phyloP scores from a whole-genome alignment of 441 rosid species.

The Syzygium malaccense region DNA sequence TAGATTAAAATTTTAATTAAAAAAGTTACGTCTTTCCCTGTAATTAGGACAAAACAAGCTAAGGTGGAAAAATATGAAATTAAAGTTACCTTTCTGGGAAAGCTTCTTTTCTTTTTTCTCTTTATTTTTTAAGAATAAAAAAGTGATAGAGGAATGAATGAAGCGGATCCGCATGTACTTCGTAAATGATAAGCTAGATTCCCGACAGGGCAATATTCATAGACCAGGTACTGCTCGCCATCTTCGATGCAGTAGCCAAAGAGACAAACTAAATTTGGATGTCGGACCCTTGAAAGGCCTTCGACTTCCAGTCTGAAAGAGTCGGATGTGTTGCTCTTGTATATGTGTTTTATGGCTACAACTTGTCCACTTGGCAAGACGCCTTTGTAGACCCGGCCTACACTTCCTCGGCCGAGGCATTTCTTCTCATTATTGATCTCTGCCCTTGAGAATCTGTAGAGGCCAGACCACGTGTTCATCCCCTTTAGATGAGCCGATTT shows the following conservation, averaged over 20 bases:
- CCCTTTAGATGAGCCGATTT: slow-evolving; percentile 14
- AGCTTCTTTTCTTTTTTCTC: neutral
- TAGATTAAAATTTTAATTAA: no score
- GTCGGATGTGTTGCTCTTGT: slow-evolving; percentile 27
- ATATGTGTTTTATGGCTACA: slow-evolving; percentile 56
- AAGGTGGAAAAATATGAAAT: neutral
- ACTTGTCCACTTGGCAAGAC: slow-evolving; percentile 57
- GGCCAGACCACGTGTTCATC: slow-evolving; percentile 28
- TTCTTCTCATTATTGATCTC: slow-evolving; percentile 30
- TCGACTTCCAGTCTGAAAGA: slow-evolving; percentile 53
- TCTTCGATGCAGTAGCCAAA: slow-evolving; percentile 53
- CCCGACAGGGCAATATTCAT: slow-evolving; percentile 52
- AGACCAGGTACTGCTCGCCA: slow-evolving; percentile 50
- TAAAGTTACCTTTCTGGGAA: neutral
- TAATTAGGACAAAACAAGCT: neutral
- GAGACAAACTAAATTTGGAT: slow-evolving; percentile 53
- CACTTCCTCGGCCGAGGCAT: slow-evolving; percentile 54
- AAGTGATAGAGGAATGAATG: neutral
- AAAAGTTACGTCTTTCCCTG: slow-evolving; percentile 61
- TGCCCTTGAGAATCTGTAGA: slow-evolving; percentile 48
- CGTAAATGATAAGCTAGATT: slow-evolving; percentile 50
- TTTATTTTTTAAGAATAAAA: neutral
- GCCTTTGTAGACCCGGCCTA: slow-evolving; percentile 52
- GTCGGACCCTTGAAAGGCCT: slow-evolving; percentile 56
- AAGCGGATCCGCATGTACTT: neutral